A percentile compares a stretch with the other conserved stretches of the same genome.
These are phyloP conservation scores for Paramyrothecium sp. DNA, from an alignment of 2,329 filamentous ascomycete species.

Conservation along the genomic window DNA sequence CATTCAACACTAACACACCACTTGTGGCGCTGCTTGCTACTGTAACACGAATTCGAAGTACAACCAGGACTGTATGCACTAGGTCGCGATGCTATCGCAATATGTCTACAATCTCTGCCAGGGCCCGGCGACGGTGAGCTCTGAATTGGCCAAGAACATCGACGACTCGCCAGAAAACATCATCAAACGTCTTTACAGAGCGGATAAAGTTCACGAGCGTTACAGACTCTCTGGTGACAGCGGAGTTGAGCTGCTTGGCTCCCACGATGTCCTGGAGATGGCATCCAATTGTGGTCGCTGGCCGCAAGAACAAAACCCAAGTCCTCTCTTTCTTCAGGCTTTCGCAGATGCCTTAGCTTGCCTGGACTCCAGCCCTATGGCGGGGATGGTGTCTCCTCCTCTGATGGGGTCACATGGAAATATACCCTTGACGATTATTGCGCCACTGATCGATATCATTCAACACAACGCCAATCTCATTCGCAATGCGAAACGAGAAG, in stretches of 20 bases:
- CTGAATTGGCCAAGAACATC: constrained; percentile 53
- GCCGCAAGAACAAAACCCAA: constrained; percentile 50
- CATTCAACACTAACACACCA: too few species aligned
- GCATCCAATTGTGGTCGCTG: constrained; percentile 66
- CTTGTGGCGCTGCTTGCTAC: too few species aligned
- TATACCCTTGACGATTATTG: constrained; percentile 66
- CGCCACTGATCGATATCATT: constrained; percentile 57
- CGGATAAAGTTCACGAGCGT: constrained; percentile 12
- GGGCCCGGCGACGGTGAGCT: constrained; percentile 53
- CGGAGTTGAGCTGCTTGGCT: constrained; percentile 18
- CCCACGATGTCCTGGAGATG: constrained; percentile 41
- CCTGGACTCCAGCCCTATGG: constrained; percentile 48
- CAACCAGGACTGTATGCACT: too few species aligned
- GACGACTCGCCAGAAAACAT: constrained; percentile 50
- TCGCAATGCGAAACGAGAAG: constrained; percentile 67
- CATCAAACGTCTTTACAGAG: constrained; percentile 54
- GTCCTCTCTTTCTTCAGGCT: constrained; percentile 65
- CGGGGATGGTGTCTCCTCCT: constrained; percentile 51
- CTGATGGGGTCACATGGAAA: constrained; percentile 56
- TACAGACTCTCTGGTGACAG: constrained; percentile 3
- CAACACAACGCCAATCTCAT: constrained; percentile 77
- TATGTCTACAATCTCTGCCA: constrained; percentile 50
- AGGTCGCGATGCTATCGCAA: constrained; percentile 26
- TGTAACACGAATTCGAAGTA: too few species aligned
- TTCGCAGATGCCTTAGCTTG: constrained; percentile 64